Evolutionary conservation across 164 flowering plant genomes (phyloP).

Genomic region (Vitis labrusca): DNA sequence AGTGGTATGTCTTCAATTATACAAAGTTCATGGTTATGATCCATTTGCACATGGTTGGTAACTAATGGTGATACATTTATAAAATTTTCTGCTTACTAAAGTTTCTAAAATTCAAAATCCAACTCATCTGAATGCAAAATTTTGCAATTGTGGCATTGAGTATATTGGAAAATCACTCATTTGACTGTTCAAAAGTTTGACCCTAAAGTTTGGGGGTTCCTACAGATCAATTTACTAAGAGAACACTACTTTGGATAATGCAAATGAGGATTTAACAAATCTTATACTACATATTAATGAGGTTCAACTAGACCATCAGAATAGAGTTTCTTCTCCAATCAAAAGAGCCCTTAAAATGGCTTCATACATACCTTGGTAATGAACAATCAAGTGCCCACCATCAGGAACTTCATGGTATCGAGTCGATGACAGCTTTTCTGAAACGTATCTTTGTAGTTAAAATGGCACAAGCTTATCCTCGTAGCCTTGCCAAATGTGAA

Average conservation of each 20-base stretch:
- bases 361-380: slow-evolving; percentile 31
- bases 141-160: too few relatives aligned
- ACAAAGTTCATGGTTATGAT: not conserved
- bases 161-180: too few relatives aligned
- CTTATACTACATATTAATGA: not conserved
- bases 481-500: slow-evolving; percentile 54
- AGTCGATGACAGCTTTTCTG: slow-evolving; percentile 45
- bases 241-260: not conserved
- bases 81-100: too few relatives aligned
- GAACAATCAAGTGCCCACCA: slow-evolving; percentile 53
- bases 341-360: slow-evolving; percentile 35
- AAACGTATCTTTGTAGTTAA: slow-evolving; percentile 33
- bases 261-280: not conserved
- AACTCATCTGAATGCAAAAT: too few relatives aligned
- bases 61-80: too few relatives aligned
- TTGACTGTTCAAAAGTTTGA: too few relatives aligned
- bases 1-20: slow-evolving; percentile 55
- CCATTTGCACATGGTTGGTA: not conserved
- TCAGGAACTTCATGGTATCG: slow-evolving; percentile 44
- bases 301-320: slow-evolving; percentile 12
- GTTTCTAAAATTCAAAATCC: too few relatives aligned
- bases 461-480: slow-evolving; percentile 46
- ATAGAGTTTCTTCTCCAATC: slow-evolving; percentile 27
- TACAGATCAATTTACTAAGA: slow-evolving; percentile 4
- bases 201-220: too few relatives aligned